Base-by-base conservation (phyloP, 352 stramenopile species). In the Globisporangium irregulare region DNA sequence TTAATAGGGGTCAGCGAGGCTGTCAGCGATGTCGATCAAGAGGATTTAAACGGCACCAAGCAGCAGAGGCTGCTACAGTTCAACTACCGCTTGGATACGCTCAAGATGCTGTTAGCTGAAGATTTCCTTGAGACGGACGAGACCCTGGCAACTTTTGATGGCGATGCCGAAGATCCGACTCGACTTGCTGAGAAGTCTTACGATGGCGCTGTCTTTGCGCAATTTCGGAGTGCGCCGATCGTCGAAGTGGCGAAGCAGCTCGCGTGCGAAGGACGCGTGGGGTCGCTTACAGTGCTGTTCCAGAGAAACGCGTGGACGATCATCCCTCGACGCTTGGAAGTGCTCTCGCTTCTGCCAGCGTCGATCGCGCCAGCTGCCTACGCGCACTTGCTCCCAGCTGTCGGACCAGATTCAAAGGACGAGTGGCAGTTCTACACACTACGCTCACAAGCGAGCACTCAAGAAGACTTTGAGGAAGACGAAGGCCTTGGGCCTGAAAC, bases 251-350 rank as follows among this genome's bases (percentile, higher is more conserved):
- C 82, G 0, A 72, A 70, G 29, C 71, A 86, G 8, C 76, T 91
- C 43, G 82, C 86, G 5, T 71, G 55, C 55, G 79, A 90, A 59
- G 84, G 78, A 0, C 79, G 86, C 1, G 32, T 90, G 4, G 41
- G 61, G 18, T 81, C 82, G 0, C 68, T 94, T 0, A 67, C 27
- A 0, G 69, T 89, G 32, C 48, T 94, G 25, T 77, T 92, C 10
- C 59, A 68, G 20, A 74, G 84, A 2, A 76, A 94, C 27, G 73
- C 69, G n/a, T 84, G 65, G 58, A 89, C 84, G 55, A 56, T 94
- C 25, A 27, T 89, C 3, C 75, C 86, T 32, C 68, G 69, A 32
- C 84, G 84, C 29, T 29, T 84, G 5, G 64, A 81, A 0, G 69
- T 94, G 57, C 74, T 94, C 1, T 72, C 84, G 3, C 53, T 77